These are phyloP conservation scores for Tricholoma flavovirens DNA, from an alignment of 768 basidiomycete species.

Conservation along the genomic window DNA sequence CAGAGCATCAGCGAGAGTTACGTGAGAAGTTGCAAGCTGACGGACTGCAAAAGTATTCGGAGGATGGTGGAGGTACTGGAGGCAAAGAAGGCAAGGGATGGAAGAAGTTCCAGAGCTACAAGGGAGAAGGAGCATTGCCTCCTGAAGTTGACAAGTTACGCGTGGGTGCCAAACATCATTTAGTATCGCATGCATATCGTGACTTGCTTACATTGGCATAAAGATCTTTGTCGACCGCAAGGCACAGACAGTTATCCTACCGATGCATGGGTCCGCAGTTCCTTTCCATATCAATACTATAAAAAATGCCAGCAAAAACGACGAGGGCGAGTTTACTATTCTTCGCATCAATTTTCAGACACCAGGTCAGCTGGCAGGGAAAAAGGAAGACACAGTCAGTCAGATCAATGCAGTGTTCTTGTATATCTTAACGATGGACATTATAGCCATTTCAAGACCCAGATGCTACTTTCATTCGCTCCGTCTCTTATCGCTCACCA, in stretches of 20 bases:
- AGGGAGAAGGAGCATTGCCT: conserved; percentile 88
- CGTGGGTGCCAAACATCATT: conserved; percentile 39
- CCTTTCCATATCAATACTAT: conserved; percentile 99
- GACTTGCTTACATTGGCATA: background rate
- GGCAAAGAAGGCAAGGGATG: conserved; percentile 89
- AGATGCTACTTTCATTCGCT: conserved; percentile 93
- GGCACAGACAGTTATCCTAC: conserved; percentile 82
- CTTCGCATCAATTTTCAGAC: conserved; percentile 98
- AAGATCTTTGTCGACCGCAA: conserved; percentile 92
- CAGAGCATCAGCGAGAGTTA: conserved; percentile 83
- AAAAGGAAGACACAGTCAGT: conserved; percentile 93
- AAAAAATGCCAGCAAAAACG: conserved; percentile 96
- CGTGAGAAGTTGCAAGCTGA: conserved; percentile 72
- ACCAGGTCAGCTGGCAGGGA: conserved; percentile 93
- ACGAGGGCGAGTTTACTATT: conserved; percentile 92
- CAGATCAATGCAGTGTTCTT: background rate
- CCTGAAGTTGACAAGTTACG: conserved; percentile 73
- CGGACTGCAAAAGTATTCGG: conserved; percentile 79
- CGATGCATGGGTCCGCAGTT: conserved; percentile 92
- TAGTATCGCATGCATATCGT: background rate
- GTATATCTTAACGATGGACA: conserved; percentile 2
- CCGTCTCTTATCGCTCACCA: conserved; percentile 86
- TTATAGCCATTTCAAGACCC: conserved; percentile 91
- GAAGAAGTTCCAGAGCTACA: conserved; percentile 96
- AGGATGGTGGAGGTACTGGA: conserved; percentile 65